A percentile compares a stretch with the other conserved stretches of the same genome.
Evolutionary conservation across 192 early-diverging fungal genomes (phyloP).

Genomic region (Gaertneriomyces semiglobifer): DNA sequence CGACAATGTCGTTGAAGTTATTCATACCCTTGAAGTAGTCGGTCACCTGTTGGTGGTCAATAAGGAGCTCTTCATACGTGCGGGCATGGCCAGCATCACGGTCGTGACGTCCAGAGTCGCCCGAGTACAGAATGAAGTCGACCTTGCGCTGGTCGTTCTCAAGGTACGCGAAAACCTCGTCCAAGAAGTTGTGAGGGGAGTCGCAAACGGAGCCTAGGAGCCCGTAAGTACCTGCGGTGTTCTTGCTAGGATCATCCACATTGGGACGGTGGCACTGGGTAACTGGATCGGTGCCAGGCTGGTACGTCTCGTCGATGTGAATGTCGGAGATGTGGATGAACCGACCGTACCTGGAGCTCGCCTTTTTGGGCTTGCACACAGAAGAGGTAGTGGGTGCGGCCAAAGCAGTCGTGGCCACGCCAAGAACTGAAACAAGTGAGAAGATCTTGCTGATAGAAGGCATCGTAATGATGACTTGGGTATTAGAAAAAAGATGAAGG

Average conservation of each 20-base stretch:
- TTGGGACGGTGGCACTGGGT: conserved; percentile 23
- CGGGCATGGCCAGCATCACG: conserved; percentile 18
- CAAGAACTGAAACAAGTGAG: neutral
- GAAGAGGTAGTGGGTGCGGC: conserved; percentile 1
- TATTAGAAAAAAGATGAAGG: neutral
- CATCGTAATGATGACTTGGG: neutral
- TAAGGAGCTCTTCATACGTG: neutral
- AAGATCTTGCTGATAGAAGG: neutral
- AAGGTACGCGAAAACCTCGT: conserved; percentile 30
- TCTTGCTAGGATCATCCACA: conserved; percentile 1
- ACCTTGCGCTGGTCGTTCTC: conserved; percentile 15
- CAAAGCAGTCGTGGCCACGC: neutral
- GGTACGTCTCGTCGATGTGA: conserved; percentile 28
- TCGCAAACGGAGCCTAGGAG: conserved; percentile 22
- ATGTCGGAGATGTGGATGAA: conserved; percentile 30
- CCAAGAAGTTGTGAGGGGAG: conserved; percentile 25
- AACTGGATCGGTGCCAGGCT: conserved; percentile 20
- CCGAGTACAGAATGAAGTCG: conserved; percentile 37
- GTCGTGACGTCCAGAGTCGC: conserved; percentile 38
- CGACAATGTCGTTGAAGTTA: conserved; percentile 13
- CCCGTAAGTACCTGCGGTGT: conserved; percentile 32
- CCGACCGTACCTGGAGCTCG: conserved; percentile 9
- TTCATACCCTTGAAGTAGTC: conserved; percentile 19
- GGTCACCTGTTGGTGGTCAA: conserved; percentile 18
- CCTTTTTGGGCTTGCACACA: neutral